Conservation (phyloP, 495 filamentous ascomycete species). For the Xylaria intraflava region DNA sequence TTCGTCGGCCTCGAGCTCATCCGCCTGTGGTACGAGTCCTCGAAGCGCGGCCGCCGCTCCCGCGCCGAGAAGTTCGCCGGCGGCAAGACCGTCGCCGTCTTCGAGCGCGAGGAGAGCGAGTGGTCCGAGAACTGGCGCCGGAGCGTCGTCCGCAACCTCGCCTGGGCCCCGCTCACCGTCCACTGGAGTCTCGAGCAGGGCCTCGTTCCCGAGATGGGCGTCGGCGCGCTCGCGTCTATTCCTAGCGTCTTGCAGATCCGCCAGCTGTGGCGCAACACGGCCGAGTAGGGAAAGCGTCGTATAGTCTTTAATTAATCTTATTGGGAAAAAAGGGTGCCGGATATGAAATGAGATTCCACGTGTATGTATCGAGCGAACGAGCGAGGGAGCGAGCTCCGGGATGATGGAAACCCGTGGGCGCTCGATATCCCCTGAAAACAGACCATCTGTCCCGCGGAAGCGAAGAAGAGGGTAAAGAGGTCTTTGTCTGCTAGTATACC, state of each 20-base stretch:
- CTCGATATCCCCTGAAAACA: too few relatives aligned
- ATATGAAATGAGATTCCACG: too few relatives aligned
- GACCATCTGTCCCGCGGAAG: background rate
- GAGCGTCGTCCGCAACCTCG: constrained; percentile 42
- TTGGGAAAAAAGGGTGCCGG: background rate
- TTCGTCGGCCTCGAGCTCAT: constrained; percentile 73
- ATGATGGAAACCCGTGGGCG: too few relatives aligned
- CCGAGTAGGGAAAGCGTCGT: constrained; percentile 4
- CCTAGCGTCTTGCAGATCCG: constrained; percentile 62
- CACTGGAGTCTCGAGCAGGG: constrained; percentile 80
- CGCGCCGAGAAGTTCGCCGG: constrained; percentile 28
- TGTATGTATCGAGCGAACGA: too few relatives aligned
- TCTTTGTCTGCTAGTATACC: background rate
- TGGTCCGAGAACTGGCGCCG: constrained; percentile 40
- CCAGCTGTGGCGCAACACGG: constrained; percentile 53
- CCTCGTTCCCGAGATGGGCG: constrained; percentile 47
- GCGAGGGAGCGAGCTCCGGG: too few relatives aligned
- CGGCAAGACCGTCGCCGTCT: constrained; percentile 29
- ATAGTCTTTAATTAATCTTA: background rate
- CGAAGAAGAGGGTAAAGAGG: background rate
- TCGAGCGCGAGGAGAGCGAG: constrained; percentile 35
- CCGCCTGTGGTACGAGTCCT: constrained; percentile 47
- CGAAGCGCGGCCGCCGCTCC: constrained; percentile 17
- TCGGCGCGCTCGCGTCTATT: constrained; percentile 60
- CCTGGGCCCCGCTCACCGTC: constrained; percentile 55